Conservation (phyloP, 345 rosid species). For the Populus alba region DNA sequence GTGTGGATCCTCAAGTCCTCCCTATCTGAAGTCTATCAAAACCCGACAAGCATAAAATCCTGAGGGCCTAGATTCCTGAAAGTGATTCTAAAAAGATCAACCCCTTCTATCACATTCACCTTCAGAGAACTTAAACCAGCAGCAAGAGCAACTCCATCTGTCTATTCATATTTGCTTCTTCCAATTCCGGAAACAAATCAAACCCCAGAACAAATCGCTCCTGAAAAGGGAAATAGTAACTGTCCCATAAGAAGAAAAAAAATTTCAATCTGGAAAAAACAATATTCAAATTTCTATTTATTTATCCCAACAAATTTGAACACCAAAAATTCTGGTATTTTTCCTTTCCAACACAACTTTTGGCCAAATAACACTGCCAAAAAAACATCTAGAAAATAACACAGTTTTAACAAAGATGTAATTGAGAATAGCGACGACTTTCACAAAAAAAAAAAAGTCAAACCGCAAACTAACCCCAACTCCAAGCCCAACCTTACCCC, state of each 20-base stretch:
- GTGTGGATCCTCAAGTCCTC: background rate
- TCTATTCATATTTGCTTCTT: background rate
- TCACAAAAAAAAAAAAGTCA: too few species aligned
- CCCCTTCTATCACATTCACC: too few species aligned
- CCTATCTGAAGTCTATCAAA: background rate
- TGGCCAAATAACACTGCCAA: too few species aligned
- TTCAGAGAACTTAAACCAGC: too few species aligned
- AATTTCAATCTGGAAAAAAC: background rate
- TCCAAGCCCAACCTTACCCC: too few species aligned
- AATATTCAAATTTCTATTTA: background rate
- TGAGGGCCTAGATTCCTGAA: background rate
- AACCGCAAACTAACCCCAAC: too few species aligned
- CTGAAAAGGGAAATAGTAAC: constrained; percentile 32
- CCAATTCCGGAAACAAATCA: background rate
- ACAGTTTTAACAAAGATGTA: too few species aligned
- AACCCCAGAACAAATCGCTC: constrained; percentile 66
- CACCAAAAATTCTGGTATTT: background rate
- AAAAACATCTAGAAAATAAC: too few species aligned
- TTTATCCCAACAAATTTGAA: background rate
- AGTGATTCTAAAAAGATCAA: too few species aligned
- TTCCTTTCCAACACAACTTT: too few species aligned
- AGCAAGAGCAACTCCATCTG: background rate
- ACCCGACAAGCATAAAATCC: background rate
- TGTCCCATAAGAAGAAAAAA: too few species aligned
- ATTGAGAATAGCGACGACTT: too few species aligned